Evolutionary conservation across 257 asterid species (phyloP).

Genomic region (Primulina tabacum): DNA sequence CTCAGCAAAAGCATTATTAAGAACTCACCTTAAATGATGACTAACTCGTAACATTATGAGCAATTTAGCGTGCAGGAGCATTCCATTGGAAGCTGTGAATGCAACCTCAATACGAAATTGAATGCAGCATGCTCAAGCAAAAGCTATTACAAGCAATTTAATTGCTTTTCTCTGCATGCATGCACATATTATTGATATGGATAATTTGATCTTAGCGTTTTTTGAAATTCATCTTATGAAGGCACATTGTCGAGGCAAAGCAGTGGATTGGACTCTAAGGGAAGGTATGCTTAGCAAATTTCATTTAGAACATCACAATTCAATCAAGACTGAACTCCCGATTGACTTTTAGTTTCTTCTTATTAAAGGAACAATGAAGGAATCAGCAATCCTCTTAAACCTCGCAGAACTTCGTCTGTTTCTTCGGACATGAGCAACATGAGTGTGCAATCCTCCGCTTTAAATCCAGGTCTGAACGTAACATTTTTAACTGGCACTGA

Average conservation of each 20-base stretch:
- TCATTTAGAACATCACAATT: conserved; percentile 16
- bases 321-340: conserved; percentile 18
- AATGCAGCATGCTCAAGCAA: not conserved
- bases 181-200: not conserved
- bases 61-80: not conserved
- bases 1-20: not conserved
- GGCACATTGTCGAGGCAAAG: conserved; percentile 53
- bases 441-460: conserved; percentile 51
- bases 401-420: conserved; percentile 66
- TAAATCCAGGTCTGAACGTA: conserved; percentile 55
- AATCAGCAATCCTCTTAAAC: conserved; percentile 47
- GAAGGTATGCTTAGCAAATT: conserved; percentile 46
- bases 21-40: not conserved
- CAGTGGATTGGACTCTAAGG: conserved; percentile 44
- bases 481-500: conserved; percentile 10
- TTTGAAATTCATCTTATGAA: conserved; percentile 28
- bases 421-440: conserved; percentile 86
- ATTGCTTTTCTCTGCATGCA: not conserved
- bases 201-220: not conserved
- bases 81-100: not conserved
- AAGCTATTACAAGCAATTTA: not conserved
- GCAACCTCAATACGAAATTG: not conserved
- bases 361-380: conserved; percentile 55
- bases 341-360: conserved; percentile 20
- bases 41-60: not conserved